These are phyloP conservation scores for Elongisporangium senticosum DNA, from an alignment of 352 stramenopile genomes.

Conservation along the genomic window DNA sequence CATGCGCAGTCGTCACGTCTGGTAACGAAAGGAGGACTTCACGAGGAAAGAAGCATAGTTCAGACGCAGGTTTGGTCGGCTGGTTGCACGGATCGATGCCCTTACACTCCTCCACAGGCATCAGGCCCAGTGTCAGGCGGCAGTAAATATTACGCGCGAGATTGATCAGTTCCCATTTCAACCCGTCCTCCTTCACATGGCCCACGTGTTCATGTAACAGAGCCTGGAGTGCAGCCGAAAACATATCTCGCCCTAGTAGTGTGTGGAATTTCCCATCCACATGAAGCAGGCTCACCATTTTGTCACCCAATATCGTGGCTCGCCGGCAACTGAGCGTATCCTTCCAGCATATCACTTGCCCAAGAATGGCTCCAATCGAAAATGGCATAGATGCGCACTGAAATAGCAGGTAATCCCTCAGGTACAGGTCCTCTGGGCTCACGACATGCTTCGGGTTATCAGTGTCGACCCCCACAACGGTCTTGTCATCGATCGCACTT, in stretches of 20 bases:
- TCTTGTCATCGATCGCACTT: conserved; percentile 65
- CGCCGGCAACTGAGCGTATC: conserved; percentile 67
- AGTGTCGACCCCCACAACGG: conserved; percentile 59
- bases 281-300: conserved; percentile 57
- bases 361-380: conserved; percentile 38
- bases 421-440: conserved; percentile 42
- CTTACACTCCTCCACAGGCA: conserved; percentile 75
- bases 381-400: conserved; percentile 42
- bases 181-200: conserved; percentile 69
- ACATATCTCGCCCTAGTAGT: conserved; percentile 56
- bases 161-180: conserved; percentile 85
- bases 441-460: conserved; percentile 75
- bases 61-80: conserved; percentile 32
- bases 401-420: conserved; percentile 59
- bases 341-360: conserved; percentile 66
- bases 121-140: conserved; percentile 49
- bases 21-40: conserved; percentile 58
- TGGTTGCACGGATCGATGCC: conserved; percentile 80
- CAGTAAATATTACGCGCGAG: conserved; percentile 82
- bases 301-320: conserved; percentile 51
- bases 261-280: conserved; percentile 25
- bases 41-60: conserved; percentile 39
- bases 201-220: conserved; percentile 52
- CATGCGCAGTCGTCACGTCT: conserved; percentile 26
- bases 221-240: conserved; percentile 45